Conservation (phyloP, 169 alveolate species). For the Haemoproteus tartakovskyi region DNA sequence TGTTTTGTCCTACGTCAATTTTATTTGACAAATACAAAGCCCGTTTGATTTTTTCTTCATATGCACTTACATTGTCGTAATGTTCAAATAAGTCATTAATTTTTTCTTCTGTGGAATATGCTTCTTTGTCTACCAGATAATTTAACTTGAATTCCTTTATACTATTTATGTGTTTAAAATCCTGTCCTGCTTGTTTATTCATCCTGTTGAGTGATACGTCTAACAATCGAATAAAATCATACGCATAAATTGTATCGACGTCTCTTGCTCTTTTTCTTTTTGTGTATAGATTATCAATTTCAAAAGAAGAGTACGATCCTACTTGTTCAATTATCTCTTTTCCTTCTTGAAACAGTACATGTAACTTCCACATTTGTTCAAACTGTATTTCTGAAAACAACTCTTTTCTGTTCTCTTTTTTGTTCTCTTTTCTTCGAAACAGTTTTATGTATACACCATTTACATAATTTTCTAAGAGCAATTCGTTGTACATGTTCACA, state of each 20-base stretch:
- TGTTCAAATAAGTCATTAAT: not conserved
- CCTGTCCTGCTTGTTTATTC: not conserved
- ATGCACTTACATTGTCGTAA: conserved; percentile 14
- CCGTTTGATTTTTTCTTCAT: conserved; percentile 14
- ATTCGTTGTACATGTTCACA: conserved; percentile 22
- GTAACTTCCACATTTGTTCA: not conserved
- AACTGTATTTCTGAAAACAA: conserved; percentile 1
- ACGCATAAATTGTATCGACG: conserved; percentile 46
- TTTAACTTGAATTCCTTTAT: conserved; percentile 35
- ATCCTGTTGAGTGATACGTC: conserved; percentile 23
- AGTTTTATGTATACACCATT: conserved; percentile 24
- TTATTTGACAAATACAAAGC: conserved; percentile 17
- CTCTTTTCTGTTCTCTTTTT: not conserved
- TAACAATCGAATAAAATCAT: conserved; percentile 42
- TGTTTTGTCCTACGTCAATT: conserved; percentile 34
- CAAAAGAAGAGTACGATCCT: not conserved
- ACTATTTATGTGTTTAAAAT: conserved; percentile 26
- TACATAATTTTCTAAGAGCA: conserved; percentile 36
- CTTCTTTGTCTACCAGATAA: too few species aligned
- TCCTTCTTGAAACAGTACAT: conserved; percentile 24
- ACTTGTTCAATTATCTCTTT: conserved; percentile 3
- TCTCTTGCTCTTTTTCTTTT: conserved; percentile 61
- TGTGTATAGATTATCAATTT: conserved; percentile 25
- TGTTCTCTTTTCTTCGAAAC: not conserved
- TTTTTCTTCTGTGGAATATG: not conserved